Evolutionary conservation across 768 basidiomycete species (phyloP).

Genomic region (Agrocybe praecox): DNA sequence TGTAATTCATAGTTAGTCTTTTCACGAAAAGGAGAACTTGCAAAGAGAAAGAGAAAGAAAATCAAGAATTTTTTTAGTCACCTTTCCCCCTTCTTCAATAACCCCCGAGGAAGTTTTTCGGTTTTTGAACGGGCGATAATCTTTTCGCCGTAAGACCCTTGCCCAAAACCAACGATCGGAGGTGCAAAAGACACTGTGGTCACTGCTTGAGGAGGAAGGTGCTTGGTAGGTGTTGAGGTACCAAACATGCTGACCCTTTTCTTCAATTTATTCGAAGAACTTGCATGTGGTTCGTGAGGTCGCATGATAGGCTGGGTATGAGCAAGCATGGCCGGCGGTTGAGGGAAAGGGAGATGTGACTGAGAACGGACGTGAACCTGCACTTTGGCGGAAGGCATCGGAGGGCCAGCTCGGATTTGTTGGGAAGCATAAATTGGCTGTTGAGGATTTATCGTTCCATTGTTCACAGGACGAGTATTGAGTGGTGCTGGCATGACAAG

Average conservation of each 20-base stretch:
- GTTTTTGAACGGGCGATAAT: constrained; percentile 16
- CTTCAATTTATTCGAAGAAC: constrained; percentile 27
- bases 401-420: constrained; percentile 9
- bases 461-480: constrained; percentile 29
- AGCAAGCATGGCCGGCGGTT: background rate
- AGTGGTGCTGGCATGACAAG: constrained; percentile 79
- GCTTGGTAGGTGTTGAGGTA: constrained; percentile 11
- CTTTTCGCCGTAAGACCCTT: constrained; percentile 12
- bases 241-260: constrained; percentile 27
- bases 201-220: constrained; percentile 23
- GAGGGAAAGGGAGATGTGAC: constrained; percentile 8
- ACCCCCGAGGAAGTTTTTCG: constrained; percentile 30
- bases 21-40: background rate
- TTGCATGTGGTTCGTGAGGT: constrained; percentile 22
- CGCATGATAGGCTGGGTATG: constrained; percentile 11
- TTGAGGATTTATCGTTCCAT: background rate
- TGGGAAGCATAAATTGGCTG: background rate
- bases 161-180: constrained; percentile 25
- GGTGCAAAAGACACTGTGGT: constrained; percentile 31
- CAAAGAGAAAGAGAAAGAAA: background rate
- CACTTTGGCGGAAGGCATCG: constrained; percentile 11
- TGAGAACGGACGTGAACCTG: constrained; percentile 14
- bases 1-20: too few relatives aligned
- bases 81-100: constrained; percentile 46
- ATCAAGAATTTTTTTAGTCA: constrained; percentile 26